Evolutionary conservation across 768 basidiomycete genomes (phyloP).

Genomic region (Trametes punicea): DNA sequence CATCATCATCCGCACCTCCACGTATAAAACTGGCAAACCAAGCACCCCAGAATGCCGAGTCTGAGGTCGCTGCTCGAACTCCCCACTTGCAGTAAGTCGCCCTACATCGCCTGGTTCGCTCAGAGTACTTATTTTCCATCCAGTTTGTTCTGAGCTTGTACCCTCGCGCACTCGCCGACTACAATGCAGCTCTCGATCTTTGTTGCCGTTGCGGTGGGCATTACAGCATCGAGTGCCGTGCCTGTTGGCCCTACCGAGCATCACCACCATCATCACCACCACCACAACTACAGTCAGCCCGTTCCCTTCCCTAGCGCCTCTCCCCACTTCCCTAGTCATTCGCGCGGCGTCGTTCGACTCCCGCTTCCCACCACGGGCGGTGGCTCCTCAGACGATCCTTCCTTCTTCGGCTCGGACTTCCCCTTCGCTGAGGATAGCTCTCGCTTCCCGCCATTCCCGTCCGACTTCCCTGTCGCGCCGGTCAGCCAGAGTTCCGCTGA

Average conservation of each 20-base stretch:
- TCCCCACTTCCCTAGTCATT: neutral
- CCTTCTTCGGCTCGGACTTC: neutral
- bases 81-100: neutral
- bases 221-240: neutral
- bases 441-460: slow-evolving; percentile 5
- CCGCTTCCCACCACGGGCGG: neutral
- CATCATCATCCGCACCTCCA: neutral
- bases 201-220: neutral
- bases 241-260: neutral
- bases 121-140: neutral
- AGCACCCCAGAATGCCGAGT: neutral
- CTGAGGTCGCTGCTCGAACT: neutral
- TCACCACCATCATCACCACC: neutral
- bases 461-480: neutral
- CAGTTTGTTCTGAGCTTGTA: neutral
- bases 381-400: neutral
- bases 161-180: neutral
- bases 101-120: neutral
- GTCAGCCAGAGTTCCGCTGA: neutral
- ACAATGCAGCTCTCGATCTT: slow-evolving; percentile 1
- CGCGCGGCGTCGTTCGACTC: neutral
- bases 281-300: neutral
- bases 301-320: neutral
- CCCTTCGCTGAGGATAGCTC: neutral
- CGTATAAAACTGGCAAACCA: neutral